Evolutionary conservation across 768 basidiomycete species (phyloP), one percentile per base, ranked within the genome.

Genomic region (Stropharia rugosoannulata): DNA sequence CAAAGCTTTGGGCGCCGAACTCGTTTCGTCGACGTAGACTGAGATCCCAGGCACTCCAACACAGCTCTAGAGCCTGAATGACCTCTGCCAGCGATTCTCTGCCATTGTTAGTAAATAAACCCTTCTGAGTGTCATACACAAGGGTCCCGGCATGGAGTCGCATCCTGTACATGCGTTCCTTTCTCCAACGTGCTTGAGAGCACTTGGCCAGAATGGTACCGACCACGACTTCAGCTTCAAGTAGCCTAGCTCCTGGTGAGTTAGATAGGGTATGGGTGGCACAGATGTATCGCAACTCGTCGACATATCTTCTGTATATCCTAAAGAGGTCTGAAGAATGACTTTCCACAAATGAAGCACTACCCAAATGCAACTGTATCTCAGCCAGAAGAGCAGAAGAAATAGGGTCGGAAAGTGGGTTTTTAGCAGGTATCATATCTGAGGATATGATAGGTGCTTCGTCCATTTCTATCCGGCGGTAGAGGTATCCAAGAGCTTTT

Each of bases 181-280:
- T 77, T 55, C 88, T 74, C 77, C 80, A 86, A 35, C 84, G 71
- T 55, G 76, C 77, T 59, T 90, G 83, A 1, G 80, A 70, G 62
- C 86, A 89, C 56, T 84, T 84, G 1, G 83, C 87, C 43, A 90
- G 69, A 54, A 93, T 93, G 0, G 86, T 84, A 16, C 89, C 90
- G 29, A 85, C 70, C 1, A 90, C 85, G 19, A 91, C 76, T 62
- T 93, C 91, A 48, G 87, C 85, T 64, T 93, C 91, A 5, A 75
- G 68, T 35, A 93, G 74, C 29, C 77, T 77, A 7, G 75, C 75
- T 8, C 80, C 83, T 1, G 84, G 77, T 8, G 74, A 70, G 51
- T 80, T 78, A 8, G 86, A 82, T 9, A 92, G 68, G 0, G 85
- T 82, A 64, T 90, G 89, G 0, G 86, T 86, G 13, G 77, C 70